Percentiles rank a stretch among this genome's conserved stretches.
Evolutionary conservation across 2,329 filamentous ascomycete species (phyloP).

Genomic region (Ophiocordyceps polyrhachis-furcata): DNA sequence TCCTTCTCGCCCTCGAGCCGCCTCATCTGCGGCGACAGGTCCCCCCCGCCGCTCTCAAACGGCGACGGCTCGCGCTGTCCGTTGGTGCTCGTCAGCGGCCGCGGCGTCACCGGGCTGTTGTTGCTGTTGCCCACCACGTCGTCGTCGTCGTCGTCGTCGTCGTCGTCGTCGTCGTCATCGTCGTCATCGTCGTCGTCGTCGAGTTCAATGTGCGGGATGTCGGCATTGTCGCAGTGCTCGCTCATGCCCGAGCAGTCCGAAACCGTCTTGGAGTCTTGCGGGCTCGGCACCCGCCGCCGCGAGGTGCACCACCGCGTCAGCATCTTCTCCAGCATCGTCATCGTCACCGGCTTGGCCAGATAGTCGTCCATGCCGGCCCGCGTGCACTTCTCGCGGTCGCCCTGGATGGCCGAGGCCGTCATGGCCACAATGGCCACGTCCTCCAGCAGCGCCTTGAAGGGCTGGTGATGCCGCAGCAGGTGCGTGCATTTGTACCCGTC

Average conservation of each 20-base stretch:
- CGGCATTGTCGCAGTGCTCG: conserved; percentile 22
- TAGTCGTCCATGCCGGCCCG: conserved; percentile 93
- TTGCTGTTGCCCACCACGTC: neutral
- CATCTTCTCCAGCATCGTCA: neutral
- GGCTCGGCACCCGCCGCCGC: neutral
- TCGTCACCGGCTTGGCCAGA: conserved; percentile 61
- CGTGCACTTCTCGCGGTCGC: conserved; percentile 87
- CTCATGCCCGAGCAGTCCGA: conserved; percentile 28
- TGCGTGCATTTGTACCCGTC: conserved; percentile 87
- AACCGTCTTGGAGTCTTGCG: conserved; percentile 4
- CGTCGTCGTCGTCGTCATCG: conserved; percentile 4
- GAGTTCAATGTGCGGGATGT: conserved; percentile 19
- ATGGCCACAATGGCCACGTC: conserved; percentile 88
- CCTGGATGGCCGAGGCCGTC: conserved; percentile 89
- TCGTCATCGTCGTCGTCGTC: conserved; percentile 8
- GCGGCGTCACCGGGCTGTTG: conserved; percentile 19
- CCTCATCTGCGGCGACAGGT: conserved; percentile 15
- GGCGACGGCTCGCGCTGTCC: conserved; percentile 22
- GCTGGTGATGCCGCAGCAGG: conserved; percentile 53
- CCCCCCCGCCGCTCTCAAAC: conserved; percentile 17
- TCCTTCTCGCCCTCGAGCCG: conserved; percentile 19
- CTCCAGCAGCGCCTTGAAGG: conserved; percentile 50
- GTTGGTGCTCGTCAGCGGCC: conserved; percentile 16
- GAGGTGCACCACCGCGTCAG: neutral
- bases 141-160: conserved; percentile 5